phyloP scores from a whole-genome alignment of 306 rosid species.

The Glycine tomentella region DNA sequence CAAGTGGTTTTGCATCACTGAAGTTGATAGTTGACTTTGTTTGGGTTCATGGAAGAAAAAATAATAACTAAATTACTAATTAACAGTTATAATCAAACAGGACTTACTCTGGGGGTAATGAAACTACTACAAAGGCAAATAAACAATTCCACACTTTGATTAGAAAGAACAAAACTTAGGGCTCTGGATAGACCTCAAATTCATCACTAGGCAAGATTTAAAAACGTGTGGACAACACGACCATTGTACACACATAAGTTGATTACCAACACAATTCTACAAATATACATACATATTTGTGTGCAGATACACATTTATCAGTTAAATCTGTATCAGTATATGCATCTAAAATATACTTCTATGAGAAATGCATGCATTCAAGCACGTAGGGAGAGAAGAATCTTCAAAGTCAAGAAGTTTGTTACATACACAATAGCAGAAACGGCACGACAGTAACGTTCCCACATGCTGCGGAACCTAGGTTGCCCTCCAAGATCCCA shows the following conservation, averaged over 20 bases:
- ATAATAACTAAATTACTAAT: no score
- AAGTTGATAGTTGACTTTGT: no score
- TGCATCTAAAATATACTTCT: conserved; percentile 20
- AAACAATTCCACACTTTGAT: conserved; percentile 21
- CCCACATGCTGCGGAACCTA: conserved; percentile 99
- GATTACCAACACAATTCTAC: background rate
- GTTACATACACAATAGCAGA: conserved; percentile 86
- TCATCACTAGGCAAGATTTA: conserved; percentile 12
- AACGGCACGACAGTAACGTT: conserved; percentile 91
- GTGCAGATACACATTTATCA: conserved; percentile 11
- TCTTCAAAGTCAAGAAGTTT: conserved; percentile 36
- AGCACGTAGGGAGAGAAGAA: background rate
- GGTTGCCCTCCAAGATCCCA: conserved; percentile 99
- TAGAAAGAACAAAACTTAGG: conserved; percentile 30
- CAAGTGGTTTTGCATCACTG: background rate
- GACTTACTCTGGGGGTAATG: no score
- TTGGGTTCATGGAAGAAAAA: conserved; percentile 17
- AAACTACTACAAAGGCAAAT: no score
- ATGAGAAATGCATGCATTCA: background rate
- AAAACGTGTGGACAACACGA: conserved; percentile 36
- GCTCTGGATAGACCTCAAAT: conserved; percentile 11
- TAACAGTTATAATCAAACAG: no score
- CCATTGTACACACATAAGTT: conserved; percentile 9
- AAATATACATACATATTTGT: conserved; percentile 2
- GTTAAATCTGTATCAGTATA: background rate